Conservation (phyloP, 148 eudicot genomes). For the Rhododendron simsii region DNA sequence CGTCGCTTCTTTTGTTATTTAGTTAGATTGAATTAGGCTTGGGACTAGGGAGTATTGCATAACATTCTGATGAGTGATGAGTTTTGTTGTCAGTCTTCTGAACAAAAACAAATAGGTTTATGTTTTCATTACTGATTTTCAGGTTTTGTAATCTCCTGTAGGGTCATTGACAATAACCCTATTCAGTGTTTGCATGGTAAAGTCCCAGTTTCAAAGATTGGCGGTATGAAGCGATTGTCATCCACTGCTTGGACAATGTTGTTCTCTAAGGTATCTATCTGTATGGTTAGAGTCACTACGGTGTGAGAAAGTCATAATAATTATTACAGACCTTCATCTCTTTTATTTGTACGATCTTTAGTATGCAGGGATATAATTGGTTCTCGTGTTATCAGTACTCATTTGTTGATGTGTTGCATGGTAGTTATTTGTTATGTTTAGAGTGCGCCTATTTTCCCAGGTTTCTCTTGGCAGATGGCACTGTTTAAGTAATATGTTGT, state of each 20-base stretch:
- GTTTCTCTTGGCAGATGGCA: neutral
- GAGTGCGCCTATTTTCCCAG: neutral
- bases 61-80: conserved; percentile 4
- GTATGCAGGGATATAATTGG: neutral
- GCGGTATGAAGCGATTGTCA: conserved; percentile 73
- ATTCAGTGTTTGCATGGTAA: conserved; percentile 80
- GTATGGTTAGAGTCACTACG: neutral
- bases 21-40: neutral
- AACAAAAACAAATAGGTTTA: neutral
- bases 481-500: neutral
- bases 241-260: conserved; percentile 72
- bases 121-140: conserved; percentile 2
- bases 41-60: neutral
- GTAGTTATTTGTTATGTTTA: neutral
- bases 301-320: neutral
- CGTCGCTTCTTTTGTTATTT: neutral
- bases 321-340: neutral
- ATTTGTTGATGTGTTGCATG: neutral
- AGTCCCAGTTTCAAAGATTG: conserved; percentile 67
- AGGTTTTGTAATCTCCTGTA: conserved; percentile 37
- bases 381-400: neutral
- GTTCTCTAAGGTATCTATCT: conserved; percentile 59
- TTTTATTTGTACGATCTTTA: neutral
- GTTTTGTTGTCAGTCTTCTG: neutral
- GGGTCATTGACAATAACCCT: conserved; percentile 64